These are phyloP conservation scores for Mortierella sp. DNA, from an alignment of 371 early-diverging fungal genomes.

Conservation along the genomic window DNA sequence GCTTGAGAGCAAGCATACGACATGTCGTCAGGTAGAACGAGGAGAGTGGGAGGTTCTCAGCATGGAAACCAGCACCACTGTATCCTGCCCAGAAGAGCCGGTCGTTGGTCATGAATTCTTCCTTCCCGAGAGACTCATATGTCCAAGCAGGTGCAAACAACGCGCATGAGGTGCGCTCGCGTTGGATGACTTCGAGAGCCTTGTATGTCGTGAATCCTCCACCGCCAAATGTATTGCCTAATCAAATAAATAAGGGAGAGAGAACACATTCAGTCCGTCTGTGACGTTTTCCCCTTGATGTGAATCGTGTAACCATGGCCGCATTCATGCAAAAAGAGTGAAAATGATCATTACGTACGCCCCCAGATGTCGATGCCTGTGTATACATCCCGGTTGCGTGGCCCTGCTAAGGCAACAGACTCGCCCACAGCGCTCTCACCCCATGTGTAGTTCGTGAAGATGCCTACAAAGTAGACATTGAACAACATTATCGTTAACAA, in stretches of 20 bases:
- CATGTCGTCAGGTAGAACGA: conserved; percentile 1
- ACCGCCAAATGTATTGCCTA: conserved; percentile 69
- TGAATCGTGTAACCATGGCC: neutral
- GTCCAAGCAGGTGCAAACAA: conserved; percentile 77
- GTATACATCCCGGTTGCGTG: conserved; percentile 63
- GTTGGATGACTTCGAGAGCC: conserved; percentile 63
- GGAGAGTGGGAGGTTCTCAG: conserved; percentile 37
- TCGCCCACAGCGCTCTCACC: conserved; percentile 55
- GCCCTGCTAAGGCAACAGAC: conserved; percentile 56
- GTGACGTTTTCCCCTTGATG: neutral
- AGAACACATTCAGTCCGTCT: neutral
- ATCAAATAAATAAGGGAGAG: neutral
- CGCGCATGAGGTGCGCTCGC: conserved; percentile 64
- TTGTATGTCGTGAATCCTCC: conserved; percentile 67
- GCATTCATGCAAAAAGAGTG: neutral
- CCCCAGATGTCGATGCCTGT: conserved; percentile 81
- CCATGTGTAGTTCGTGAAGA: conserved; percentile 81
- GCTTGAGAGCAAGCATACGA: conserved; percentile 44
- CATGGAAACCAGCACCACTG: conserved; percentile 41
- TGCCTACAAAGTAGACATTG: conserved; percentile 48
- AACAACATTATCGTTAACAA: neutral
- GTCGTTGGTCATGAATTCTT: conserved; percentile 65
- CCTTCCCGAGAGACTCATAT: conserved; percentile 64
- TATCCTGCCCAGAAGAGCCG: conserved; percentile 68
- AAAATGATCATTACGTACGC: conserved; percentile 35